These are phyloP conservation scores for Globisporangium nunn DNA, from an alignment of 352 stramenopile genomes.

Conservation along the genomic window DNA sequence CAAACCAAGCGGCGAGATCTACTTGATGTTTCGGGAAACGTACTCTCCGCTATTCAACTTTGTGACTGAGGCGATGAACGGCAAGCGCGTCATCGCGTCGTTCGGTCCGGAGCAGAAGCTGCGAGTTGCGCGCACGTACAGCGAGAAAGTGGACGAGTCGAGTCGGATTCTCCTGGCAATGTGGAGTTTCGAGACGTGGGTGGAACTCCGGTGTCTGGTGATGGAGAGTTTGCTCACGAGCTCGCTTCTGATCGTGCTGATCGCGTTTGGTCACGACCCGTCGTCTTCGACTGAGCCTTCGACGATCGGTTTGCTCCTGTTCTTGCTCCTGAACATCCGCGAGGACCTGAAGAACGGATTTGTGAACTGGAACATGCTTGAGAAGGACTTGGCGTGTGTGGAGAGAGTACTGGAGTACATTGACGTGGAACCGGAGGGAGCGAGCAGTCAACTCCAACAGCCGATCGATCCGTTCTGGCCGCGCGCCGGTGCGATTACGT, in stretches of 20 bases:
- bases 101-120: conserved; percentile 25
- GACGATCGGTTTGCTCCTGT: conserved; percentile 33
- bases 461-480: conserved; percentile 22
- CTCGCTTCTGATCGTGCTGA: conserved; percentile 28
- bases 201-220: conserved; percentile 23
- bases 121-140: conserved; percentile 23
- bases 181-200: conserved; percentile 26
- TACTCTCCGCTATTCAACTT: conserved; percentile 30
- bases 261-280: conserved; percentile 21
- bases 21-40: conserved; percentile 28
- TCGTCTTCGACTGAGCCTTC: conserved; percentile 6
- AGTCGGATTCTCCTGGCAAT: conserved; percentile 26
- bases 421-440: conserved; percentile 8
- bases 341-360: conserved; percentile 12
- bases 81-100: conserved; percentile 25
- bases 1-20: conserved; percentile 25
- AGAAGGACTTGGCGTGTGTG: conserved; percentile 25
- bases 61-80: conserved; percentile 32
- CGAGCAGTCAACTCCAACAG: neutral
- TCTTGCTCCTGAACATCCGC: conserved; percentile 34
- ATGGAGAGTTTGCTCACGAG: conserved; percentile 28
- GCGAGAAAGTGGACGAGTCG: conserved; percentile 26
- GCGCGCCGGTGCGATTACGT: conserved; percentile 22
- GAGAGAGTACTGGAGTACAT: conserved; percentile 38
- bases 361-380: conserved; percentile 28